These are phyloP conservation scores for Solanum hybrid DNA, from an alignment of 305 asterid genomes.

Conservation along the genomic window DNA sequence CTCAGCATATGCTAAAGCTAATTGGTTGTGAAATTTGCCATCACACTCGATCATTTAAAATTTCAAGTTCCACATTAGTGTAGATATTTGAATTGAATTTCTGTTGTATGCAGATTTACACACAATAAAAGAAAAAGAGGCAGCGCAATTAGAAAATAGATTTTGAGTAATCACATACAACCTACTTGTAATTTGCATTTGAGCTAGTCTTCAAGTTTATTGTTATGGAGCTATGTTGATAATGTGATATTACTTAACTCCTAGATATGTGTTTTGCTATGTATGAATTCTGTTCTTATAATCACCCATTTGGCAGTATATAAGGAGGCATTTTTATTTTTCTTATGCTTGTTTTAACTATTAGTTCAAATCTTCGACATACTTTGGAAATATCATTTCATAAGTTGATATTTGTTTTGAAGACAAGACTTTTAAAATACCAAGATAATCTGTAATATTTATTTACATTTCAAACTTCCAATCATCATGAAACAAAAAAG, in stretches of 20 bases:
- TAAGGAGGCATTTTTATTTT: neutral
- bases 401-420: neutral
- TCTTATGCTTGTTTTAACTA: neutral
- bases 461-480: neutral
- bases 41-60: neutral
- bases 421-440: neutral
- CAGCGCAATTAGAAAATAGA: neutral
- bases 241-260: neutral
- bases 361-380: neutral
- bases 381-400: neutral
- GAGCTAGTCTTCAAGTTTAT: neutral
- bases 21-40: neutral
- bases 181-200: neutral
- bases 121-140: neutral
- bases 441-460: neutral
- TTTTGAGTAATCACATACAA: neutral
- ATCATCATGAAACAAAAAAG: neutral
- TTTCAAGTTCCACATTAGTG: neutral
- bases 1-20: neutral
- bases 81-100: neutral
- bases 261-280: neutral
- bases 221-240: neutral
- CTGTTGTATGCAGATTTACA: neutral
- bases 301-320: neutral
- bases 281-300: neutral